Evolutionary conservation across 371 early-diverging fungal genomes (phyloP).

Genomic region (Mucor circinelloides): DNA sequence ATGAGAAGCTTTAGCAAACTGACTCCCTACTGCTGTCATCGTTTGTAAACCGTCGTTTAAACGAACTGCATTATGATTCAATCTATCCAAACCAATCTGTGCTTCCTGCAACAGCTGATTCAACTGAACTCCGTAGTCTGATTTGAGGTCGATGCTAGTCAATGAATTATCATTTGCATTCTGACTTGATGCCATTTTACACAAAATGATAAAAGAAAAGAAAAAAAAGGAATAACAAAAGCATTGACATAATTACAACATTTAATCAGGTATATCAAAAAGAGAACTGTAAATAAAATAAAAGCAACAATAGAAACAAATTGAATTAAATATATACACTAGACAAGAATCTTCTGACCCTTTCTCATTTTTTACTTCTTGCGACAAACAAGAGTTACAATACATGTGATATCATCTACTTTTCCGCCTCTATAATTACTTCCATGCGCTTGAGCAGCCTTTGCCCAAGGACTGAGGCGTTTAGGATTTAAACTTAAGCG

Average conservation of each 20-base stretch:
- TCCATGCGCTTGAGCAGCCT: constrained; percentile 50
- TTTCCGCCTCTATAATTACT: constrained; percentile 53
- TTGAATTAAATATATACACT: not conserved
- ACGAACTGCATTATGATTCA: not conserved
- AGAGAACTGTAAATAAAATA: not conserved
- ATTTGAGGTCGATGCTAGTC: not conserved
- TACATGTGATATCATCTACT: constrained; percentile 56
- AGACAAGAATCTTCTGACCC: not conserved
- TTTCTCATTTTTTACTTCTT: constrained; percentile 6
- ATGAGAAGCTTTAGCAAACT: not conserved
- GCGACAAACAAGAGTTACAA: constrained; percentile 45
- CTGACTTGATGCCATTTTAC: not conserved
- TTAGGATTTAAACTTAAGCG: constrained; percentile 59
- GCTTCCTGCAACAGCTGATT: not conserved
- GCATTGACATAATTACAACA: not conserved
- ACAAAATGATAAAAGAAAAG: not conserved
- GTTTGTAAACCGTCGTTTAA: not conserved
- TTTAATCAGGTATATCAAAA: not conserved
- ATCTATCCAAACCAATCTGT: not conserved
- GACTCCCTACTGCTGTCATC: not conserved
- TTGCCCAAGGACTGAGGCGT: constrained; percentile 54
- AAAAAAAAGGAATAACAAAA: not conserved
- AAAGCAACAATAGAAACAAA: not conserved
- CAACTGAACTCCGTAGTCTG: not conserved
- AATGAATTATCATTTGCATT: not conserved